Conservation (phyloP, 805 yeast species). For the Yarrowia divulgata region DNA sequence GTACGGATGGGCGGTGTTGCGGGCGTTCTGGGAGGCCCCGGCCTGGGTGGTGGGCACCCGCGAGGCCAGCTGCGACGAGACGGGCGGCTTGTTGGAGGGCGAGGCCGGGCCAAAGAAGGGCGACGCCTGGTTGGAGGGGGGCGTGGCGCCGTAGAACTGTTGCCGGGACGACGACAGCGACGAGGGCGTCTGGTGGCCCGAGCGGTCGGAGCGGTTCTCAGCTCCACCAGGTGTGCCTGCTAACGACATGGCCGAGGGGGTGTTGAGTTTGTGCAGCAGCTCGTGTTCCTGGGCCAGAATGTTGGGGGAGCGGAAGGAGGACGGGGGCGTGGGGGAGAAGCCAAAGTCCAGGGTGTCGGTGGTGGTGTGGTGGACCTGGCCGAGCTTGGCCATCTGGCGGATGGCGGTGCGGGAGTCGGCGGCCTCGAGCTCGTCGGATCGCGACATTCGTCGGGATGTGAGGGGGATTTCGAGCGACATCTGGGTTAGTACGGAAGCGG, state of each 20-base stretch:
- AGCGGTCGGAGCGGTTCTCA: constrained; percentile 11
- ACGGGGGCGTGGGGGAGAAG: constrained; percentile 35
- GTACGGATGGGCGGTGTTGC: constrained; percentile 32
- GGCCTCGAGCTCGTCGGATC: constrained; percentile 37
- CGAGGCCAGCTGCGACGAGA: constrained; percentile 18
- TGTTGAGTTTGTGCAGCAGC: constrained; percentile 22
- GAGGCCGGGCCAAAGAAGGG: constrained; percentile 35
- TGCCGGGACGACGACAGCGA: constrained; percentile 24
- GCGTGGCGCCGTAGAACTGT: constrained; percentile 32
- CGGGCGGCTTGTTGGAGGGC: constrained; percentile 19
- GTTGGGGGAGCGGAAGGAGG: constrained; percentile 34
- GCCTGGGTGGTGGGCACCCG: constrained; percentile 26
- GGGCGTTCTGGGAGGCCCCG: constrained; percentile 2
- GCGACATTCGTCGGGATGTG: constrained; percentile 23
- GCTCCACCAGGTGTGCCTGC: background rate
- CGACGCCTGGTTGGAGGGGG: constrained; percentile 37
- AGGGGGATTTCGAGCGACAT: constrained; percentile 34
- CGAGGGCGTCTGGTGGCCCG: constrained; percentile 24
- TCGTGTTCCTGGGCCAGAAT: constrained; percentile 31
- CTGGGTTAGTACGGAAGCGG: constrained; percentile 17
- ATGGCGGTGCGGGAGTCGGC: constrained; percentile 23
- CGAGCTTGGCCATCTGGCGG: constrained; percentile 32
- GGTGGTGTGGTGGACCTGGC: constrained; percentile 34
- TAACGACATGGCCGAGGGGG: constrained; percentile 31
- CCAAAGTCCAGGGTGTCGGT: constrained; percentile 39